Evolutionary conservation across 1,284 basidiomycete genomes (phyloP).

Genomic region (Pulchroboletus neoregius): DNA sequence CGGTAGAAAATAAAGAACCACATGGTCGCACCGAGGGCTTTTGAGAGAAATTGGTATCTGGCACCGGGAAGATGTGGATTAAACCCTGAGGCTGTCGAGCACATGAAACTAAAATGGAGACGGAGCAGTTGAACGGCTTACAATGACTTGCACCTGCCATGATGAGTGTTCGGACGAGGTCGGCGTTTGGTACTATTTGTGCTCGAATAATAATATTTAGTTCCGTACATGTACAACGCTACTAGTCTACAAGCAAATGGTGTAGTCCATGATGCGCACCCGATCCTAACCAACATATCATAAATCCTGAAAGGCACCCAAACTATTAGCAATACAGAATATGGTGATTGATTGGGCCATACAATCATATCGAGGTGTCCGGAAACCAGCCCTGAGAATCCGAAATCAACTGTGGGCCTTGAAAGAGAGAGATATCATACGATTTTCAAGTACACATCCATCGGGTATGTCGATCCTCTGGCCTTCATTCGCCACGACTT

Average conservation of each 20-base stretch:
- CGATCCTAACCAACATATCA: conserved; percentile 89
- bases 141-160: conserved; percentile 32
- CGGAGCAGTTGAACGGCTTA: conserved; percentile 12
- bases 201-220: background rate
- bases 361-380: conserved; percentile 66
- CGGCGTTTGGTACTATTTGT: conserved; percentile 30
- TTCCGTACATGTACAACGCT: background rate
- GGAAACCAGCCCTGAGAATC: conserved; percentile 46
- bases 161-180: conserved; percentile 22
- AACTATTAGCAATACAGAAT: conserved; percentile 14
- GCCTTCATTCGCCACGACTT: conserved; percentile 83
- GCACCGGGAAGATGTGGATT: conserved; percentile 80
- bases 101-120: background rate
- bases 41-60: conserved; percentile 74
- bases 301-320: conserved; percentile 97
- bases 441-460: conserved; percentile 90
- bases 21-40: conserved; percentile 87
- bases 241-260: background rate
- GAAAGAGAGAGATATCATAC: conserved; percentile 35
- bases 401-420: conserved; percentile 1
- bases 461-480: conserved; percentile 94
- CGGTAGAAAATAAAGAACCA: conserved; percentile 99
- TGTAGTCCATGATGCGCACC: background rate
- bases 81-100: conserved; percentile 60
- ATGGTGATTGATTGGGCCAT: conserved; percentile 17